Conservation (phyloP, 1,284 basidiomycete genomes). For the Ustilago loliicola region DNA sequence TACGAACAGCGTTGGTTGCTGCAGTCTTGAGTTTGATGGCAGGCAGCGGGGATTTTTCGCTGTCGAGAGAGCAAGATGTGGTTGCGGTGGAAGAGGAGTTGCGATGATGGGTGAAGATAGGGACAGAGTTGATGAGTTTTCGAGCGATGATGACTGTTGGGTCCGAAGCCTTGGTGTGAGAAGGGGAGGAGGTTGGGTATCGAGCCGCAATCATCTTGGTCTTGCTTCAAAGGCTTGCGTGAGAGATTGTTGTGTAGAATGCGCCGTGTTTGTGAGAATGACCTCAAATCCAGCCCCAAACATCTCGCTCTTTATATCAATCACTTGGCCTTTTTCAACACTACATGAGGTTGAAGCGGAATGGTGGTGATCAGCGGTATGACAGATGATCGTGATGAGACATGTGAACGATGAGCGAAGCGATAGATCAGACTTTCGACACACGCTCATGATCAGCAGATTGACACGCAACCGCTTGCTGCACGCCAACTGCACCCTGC, state of each 20-base stretch:
- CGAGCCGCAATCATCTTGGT: conserved; percentile 7
- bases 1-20: background rate
- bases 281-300: background rate
- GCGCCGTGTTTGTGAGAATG: background rate
- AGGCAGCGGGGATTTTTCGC: conserved; percentile 16
- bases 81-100: conserved; percentile 1
- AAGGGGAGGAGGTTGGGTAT: conserved; percentile 15
- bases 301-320: conserved; percentile 11
- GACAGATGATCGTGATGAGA: conserved; percentile 8
- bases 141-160: conserved; percentile 18
- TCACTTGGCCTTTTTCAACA: background rate
- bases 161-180: conserved; percentile 11
- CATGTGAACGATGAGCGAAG: conserved; percentile 17
- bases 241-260: background rate
- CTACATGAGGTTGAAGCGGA: background rate
- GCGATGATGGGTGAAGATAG: conserved; percentile 7
- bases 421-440: conserved; percentile 7
- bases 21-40: conserved; percentile 1
- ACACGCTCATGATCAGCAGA: background rate
- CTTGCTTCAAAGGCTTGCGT: background rate
- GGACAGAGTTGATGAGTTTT: conserved; percentile 9
- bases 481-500: conserved; percentile 12
- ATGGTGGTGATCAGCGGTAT: background rate
- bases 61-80: background rate
- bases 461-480: background rate